A percentile compares a stretch with the other conserved stretches of the same genome.
Conservation (phyloP, 495 filamentous ascomycete species). For the Cladorrhinum samala region DNA sequence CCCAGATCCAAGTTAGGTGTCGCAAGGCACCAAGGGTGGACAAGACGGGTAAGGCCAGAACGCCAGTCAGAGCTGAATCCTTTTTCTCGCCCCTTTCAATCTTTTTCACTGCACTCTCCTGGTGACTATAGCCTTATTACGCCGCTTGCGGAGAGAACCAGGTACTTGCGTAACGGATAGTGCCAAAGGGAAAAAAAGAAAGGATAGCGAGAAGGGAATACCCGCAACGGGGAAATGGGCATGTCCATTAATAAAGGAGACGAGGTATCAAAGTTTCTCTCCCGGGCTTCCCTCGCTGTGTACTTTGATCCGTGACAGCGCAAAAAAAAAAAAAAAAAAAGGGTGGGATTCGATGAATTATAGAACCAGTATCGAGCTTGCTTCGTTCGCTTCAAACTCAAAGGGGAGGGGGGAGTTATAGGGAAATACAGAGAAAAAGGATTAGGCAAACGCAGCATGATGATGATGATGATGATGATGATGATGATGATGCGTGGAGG, state of each 20-base stretch:
- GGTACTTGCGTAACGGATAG: not conserved
- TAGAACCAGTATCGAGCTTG: too few relatives aligned
- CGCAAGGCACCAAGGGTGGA: not conserved
- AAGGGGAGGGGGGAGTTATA: too few relatives aligned
- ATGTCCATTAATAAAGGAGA: not conserved
- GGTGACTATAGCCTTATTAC: not conserved
- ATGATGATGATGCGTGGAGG: not conserved
- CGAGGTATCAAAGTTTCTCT: too few relatives aligned
- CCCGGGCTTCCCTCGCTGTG: too few relatives aligned
- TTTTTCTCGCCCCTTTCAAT: too few relatives aligned
- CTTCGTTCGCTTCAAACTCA: too few relatives aligned
- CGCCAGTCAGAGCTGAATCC: too few relatives aligned
- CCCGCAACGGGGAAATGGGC: not conserved
- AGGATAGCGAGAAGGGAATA: not conserved
- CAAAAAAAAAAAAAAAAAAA: too few relatives aligned
- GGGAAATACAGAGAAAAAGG: not conserved
- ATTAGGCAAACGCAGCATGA: not conserved
- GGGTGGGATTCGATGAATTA: too few relatives aligned
- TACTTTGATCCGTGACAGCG: too few relatives aligned
- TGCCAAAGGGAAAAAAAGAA: not conserved
- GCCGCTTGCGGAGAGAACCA: not conserved
- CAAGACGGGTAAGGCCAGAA: not conserved
- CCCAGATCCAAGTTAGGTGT: not conserved
- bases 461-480: not conserved
- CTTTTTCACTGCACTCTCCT: not conserved